Evolutionary conservation across 345 rosid genomes (phyloP).

Genomic region (Eucalyptus polyanthemos): DNA sequence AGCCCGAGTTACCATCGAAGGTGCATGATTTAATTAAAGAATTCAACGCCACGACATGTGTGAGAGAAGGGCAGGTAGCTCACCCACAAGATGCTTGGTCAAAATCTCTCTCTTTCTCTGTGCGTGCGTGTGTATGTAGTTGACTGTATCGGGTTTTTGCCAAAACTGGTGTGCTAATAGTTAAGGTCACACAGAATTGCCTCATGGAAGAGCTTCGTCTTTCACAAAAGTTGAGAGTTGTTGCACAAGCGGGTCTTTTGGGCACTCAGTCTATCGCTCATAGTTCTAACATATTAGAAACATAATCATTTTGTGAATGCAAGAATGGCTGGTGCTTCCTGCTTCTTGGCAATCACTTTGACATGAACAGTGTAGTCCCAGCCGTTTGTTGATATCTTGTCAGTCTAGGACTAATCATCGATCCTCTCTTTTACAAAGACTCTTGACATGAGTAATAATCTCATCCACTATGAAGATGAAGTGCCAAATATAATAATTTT

Average conservation of each 20-base stretch:
- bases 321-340: background rate
- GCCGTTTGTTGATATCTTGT: background rate
- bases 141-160: background rate
- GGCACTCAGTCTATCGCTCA: background rate
- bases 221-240: background rate
- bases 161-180: background rate
- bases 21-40: slow-evolving; percentile 84
- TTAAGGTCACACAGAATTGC: background rate
- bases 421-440: background rate
- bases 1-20: slow-evolving; percentile 30
- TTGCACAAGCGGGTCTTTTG: background rate
- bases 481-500: background rate
- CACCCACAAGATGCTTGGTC: slow-evolving; percentile 92
- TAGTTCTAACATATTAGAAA: background rate
- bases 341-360: background rate
- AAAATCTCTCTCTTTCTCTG: background rate
- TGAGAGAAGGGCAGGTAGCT: slow-evolving; percentile 78
- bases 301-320: background rate
- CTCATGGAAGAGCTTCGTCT: background rate
- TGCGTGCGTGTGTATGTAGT: background rate
- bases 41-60: slow-evolving; percentile 90
- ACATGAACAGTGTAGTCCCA: background rate
- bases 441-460: background rate
- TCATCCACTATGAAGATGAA: background rate
- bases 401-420: background rate